phyloP scores from a whole-genome alignment of 305 asterid species.

The Solanum aculeatissimum region DNA sequence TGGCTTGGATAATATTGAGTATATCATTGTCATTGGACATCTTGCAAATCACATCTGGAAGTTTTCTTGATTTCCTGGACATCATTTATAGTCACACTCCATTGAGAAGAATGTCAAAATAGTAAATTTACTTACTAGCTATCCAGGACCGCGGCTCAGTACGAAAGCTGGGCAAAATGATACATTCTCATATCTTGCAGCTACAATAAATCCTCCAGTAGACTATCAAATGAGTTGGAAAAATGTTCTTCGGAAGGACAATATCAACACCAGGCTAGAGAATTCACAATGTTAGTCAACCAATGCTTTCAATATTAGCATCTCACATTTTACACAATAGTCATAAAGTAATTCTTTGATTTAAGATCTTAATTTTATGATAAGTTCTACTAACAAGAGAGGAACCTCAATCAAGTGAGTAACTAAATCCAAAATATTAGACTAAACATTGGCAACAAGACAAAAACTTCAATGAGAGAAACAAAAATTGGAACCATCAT shows the following conservation, averaged over 20 bases:
- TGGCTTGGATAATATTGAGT: too few species aligned
- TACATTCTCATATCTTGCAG: conserved; percentile 70
- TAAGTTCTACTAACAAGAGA: not conserved
- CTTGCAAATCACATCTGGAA: too few species aligned
- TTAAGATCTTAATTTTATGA: not conserved
- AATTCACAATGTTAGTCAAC: not conserved
- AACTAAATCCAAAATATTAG: not conserved
- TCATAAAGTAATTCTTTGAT: not conserved
- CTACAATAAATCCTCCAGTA: conserved; percentile 82
- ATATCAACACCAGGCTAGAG: not conserved
- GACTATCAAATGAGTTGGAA: conserved; percentile 36
- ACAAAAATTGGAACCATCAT: conserved; percentile 74
- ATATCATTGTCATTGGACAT: too few species aligned
- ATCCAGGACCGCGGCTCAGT: conserved; percentile 78
- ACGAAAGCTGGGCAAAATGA: conserved; percentile 68
- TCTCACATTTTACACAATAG: not conserved
- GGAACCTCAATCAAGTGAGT: not conserved
- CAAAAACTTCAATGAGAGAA: conserved; percentile 60
- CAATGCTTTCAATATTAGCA: not conserved
- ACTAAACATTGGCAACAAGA: not conserved
- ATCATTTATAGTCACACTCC: too few species aligned
- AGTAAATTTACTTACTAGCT: conserved; percentile 47
- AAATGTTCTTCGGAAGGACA: not conserved
- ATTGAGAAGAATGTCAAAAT: not conserved
- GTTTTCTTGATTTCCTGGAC: too few species aligned